Evolutionary conservation across 805 yeast genomes (phyloP).

Genomic region (Ogataea allantospora): DNA sequence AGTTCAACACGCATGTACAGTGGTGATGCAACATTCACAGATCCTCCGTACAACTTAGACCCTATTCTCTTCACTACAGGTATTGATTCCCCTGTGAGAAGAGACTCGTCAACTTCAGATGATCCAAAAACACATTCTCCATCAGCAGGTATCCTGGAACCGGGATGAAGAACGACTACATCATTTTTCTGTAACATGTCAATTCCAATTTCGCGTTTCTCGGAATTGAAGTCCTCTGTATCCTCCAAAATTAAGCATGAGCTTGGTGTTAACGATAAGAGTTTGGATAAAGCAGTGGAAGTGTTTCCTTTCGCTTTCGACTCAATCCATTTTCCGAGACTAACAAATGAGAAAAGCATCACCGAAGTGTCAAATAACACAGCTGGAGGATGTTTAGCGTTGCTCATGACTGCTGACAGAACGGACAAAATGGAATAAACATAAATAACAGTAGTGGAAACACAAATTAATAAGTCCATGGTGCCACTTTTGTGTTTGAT

Average conservation of each 20-base stretch:
- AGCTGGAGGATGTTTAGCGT: constrained; percentile 53
- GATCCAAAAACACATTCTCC: constrained; percentile 76
- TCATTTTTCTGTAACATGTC: constrained; percentile 80
- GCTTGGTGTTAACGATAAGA: constrained; percentile 79
- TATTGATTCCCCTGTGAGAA: constrained; percentile 86
- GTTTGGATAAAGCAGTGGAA: constrained; percentile 78
- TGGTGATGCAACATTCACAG: constrained; percentile 77
- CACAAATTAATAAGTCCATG: constrained; percentile 88
- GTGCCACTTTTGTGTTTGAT: constrained; percentile 70
- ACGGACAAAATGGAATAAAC: constrained; percentile 69
- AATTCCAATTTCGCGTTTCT: constrained; percentile 55
- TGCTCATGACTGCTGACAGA: constrained; percentile 42
- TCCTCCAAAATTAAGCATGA: constrained; percentile 63
- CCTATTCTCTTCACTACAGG: constrained; percentile 67
- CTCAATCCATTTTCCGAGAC: constrained; percentile 89
- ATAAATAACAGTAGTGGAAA: constrained; percentile 80
- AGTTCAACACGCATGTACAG: constrained; percentile 64
- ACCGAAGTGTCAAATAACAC: constrained; percentile 82
- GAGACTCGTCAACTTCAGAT: constrained; percentile 84
- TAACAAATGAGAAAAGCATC: constrained; percentile 80
- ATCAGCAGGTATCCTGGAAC: constrained; percentile 89
- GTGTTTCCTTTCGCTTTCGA: constrained; percentile 92
- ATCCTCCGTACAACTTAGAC: constrained; percentile 79
- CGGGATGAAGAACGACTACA: constrained; percentile 75
- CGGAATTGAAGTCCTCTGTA: constrained; percentile 20